Evolutionary conservation across 352 stramenopile species (phyloP).

Genomic region (Pythium rhizo-oryzae): DNA sequence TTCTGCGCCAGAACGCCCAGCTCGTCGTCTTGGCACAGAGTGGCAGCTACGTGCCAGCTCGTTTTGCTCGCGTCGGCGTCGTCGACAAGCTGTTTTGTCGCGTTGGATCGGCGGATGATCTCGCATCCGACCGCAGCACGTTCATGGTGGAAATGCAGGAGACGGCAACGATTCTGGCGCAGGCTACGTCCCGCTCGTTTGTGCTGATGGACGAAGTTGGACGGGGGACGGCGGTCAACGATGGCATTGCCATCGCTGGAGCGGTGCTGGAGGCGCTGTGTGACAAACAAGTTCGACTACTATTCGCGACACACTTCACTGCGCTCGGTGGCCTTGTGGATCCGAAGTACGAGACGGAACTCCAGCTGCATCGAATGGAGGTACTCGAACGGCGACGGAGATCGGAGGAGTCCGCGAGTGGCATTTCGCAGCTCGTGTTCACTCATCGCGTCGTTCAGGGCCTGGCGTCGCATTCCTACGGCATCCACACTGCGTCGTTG

Average conservation of each 20-base stretch:
- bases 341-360: constrained; percentile 30
- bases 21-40: constrained; percentile 81
- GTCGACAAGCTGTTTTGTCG: constrained; percentile 85
- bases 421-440: constrained; percentile 55
- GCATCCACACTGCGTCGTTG: constrained; percentile 73
- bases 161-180: constrained; percentile 71
- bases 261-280: constrained; percentile 77
- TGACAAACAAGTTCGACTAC: constrained; percentile 50
- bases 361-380: constrained; percentile 75
- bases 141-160: constrained; percentile 92
- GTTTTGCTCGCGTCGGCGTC: constrained; percentile 67
- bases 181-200: constrained; percentile 73
- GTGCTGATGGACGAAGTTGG: constrained; percentile 91
- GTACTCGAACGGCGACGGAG: constrained; percentile 41
- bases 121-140: constrained; percentile 79
- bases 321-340: constrained; percentile 50
- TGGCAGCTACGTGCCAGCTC: constrained; percentile 79
- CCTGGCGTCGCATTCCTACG: constrained; percentile 73
- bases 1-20: constrained; percentile 79
- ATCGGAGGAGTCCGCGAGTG: constrained; percentile 13
- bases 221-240: constrained; percentile 74
- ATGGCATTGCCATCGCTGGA: constrained; percentile 80
- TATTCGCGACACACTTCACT: constrained; percentile 90
- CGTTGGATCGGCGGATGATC: constrained; percentile 80
- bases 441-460: constrained; percentile 77